Base-by-base conservation (phyloP, 2,329 filamentous ascomycete species). In the Truncatella angustata region DNA sequence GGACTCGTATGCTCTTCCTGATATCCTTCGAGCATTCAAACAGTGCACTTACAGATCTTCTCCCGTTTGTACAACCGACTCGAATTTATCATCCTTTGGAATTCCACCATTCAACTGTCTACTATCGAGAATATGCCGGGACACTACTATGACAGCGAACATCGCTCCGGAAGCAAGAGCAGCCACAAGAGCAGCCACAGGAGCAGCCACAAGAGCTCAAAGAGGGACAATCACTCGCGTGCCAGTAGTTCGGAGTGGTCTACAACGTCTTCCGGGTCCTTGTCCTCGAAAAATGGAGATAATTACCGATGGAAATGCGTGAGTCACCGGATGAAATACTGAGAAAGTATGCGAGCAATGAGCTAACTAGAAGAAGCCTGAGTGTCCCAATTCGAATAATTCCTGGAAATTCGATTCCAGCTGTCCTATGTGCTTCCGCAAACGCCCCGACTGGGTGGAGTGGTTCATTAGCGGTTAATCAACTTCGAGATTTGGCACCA, bases 371-470 rank as follows among this genome's bases (percentile, higher is more conserved):
- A 5, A 14, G n/a, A n/a, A 46, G 43, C 43, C 43, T 20, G 20
- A 49, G 35, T 49, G 24, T 35, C 35, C 47, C 18, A 35, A 23
- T 11, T 49, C 47, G 20, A 49, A 49, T 24, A 49, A 40, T n/a
- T n/a, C 21, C 4, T 40, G 43, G 43, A 30, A 6, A 16, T 46
- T 32, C 26, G 43, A 46, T 10, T 6, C 3, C 7, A 26, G 16
- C 16, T 46, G 43, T 16, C 43, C 43, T 5, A 6, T 46, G 18
- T 46, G 43, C 26, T 46, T 20, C 16, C 11, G 16, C 5, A 34
- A 4, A 5, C 43, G 43, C 11, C 43, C 43, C 6, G 2, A 12
- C 3, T 5, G 14, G 16, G 23, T 28, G 12, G 2, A 11, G 5
- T 30, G n/a, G 12, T 46, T 46, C 43, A 14, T 24, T 23, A 16